Evolutionary conservation across 306 rosid genomes (phyloP).

Genomic region (Trichosanthes truncata): DNA sequence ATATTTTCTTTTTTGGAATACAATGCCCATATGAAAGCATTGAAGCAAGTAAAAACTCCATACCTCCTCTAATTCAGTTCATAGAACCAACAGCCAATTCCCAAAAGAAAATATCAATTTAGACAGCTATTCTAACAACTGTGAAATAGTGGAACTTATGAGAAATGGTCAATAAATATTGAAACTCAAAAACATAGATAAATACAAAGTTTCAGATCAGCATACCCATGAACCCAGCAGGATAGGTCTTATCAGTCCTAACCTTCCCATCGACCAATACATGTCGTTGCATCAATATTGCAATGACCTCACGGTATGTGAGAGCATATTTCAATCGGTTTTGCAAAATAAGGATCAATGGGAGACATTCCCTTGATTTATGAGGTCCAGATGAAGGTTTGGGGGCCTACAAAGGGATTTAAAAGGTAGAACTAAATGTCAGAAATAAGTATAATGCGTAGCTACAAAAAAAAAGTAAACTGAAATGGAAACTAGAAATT

Average conservation of each 20-base stretch:
- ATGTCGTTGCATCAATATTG: constrained; percentile 86
- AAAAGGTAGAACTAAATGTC: neutral
- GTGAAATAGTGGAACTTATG: neutral
- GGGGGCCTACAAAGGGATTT: constrained; percentile 21
- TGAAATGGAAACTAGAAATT: neutral
- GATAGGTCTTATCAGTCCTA: constrained; percentile 83
- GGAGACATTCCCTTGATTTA: constrained; percentile 78
- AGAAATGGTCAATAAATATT: neutral
- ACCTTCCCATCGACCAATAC: constrained; percentile 66
- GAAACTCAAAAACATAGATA: neutral
- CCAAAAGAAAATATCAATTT: too few relatives aligned
- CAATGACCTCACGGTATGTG: constrained; percentile 61
- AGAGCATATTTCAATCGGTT: constrained; percentile 62
- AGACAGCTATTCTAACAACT: neutral
- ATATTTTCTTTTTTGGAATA: too few relatives aligned
- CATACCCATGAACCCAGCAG: constrained; percentile 84
- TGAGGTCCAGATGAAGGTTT: constrained; percentile 92
- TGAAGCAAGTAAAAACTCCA: neutral
- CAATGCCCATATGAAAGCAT: too few relatives aligned
- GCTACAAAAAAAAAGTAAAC: neutral
- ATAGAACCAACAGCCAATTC: neutral
- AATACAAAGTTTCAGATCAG: neutral
- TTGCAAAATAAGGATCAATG: constrained; percentile 25
- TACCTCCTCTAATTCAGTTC: neutral
- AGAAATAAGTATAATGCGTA: neutral